Base-by-base conservation (phyloP, 768 basidiomycete species). In the Xerocomellus chrysenteron region DNA sequence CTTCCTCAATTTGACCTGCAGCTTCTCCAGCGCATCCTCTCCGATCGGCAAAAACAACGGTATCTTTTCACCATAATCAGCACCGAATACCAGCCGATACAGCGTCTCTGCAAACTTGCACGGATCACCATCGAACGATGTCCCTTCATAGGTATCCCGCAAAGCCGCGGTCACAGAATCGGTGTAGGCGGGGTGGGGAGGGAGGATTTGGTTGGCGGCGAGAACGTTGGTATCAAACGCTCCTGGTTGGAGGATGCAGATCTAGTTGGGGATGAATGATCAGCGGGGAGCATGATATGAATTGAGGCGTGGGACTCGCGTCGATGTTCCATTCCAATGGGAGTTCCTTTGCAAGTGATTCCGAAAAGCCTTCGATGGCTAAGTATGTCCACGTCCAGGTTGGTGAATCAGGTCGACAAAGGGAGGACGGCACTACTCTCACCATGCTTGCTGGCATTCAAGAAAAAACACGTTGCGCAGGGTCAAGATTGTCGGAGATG, bases 311-410 rank as follows among this genome's bases (percentile, higher is more conserved):
- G 30, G 13, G 32, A 41, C 62, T 36, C 36, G 47, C 52, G 19
- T 60, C 57, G 44, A 67, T 66, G 55, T 63, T 60, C 65, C 62
- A 66, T 17, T 56, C 53, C 3, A 30, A 30, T 2, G 36, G 52
- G 30, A 66, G 54, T 13, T 64, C 64, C 28, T 30, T 58, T 3
- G 50, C 36, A 16, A 59, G 59, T 3, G 51, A 54, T 47, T 60
- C 56, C 3, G 45, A 21, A 14, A 53, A 58, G 2, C 57, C 57
- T 17, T 63, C 54, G 13, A 68, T 35, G 7, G 60, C 56, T 60
- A 30, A 32, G 12, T 28, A 48, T 16, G 16, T 19, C 5, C 47
- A 3, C 5, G 11, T 37, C 30, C 5, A 39, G 45, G 12, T 47
- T 24, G 21, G 40, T 16, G 13, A 43, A 24, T 40, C n/a, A 30